These are phyloP conservation scores for Podila horticola DNA, from an alignment of 192 early-diverging fungal genomes.

Conservation along the genomic window DNA sequence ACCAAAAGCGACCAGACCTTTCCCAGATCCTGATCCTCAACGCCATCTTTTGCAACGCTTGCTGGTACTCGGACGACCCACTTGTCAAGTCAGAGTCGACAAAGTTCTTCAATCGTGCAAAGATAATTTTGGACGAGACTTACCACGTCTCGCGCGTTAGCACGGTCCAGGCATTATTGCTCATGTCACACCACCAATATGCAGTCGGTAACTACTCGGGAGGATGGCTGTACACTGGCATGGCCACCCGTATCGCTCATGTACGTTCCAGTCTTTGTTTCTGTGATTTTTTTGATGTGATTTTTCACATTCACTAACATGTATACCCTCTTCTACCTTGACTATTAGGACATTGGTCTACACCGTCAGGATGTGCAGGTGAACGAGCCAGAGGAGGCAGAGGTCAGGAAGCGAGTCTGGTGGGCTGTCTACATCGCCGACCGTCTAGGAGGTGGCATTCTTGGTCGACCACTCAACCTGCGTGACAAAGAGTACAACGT, in stretches of 20 bases:
- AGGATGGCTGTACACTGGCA: constrained; percentile 79
- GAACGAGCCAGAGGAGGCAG: constrained; percentile 45
- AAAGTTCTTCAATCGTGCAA: constrained; percentile 76
- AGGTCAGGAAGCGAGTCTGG: constrained; percentile 46
- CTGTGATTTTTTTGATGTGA: neutral
- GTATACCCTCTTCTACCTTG: neutral
- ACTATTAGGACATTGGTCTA: constrained; percentile 41
- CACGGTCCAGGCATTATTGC: constrained; percentile 71
- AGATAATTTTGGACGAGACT: constrained; percentile 75
- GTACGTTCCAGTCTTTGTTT: constrained; percentile 17
- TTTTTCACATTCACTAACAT: neutral
- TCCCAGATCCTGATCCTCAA: constrained; percentile 62
- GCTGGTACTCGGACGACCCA: constrained; percentile 57
- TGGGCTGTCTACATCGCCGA: constrained; percentile 53
- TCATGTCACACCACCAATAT: constrained; percentile 77
- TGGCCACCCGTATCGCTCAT: constrained; percentile 64
- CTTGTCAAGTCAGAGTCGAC: constrained; percentile 49
- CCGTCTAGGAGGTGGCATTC: constrained; percentile 43
- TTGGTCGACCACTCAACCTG: constrained; percentile 42
- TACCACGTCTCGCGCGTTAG: constrained; percentile 69
- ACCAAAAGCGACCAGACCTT: constrained; percentile 42
- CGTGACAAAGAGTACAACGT: constrained; percentile 54
- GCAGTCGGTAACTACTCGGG: constrained; percentile 72
- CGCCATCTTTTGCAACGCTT: constrained; percentile 65
- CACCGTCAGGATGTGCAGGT: constrained; percentile 48